Evolutionary conservation across 257 asterid genomes (phyloP), one percentile per base, ranked within the genome.

Genomic region (Plantago major): DNA sequence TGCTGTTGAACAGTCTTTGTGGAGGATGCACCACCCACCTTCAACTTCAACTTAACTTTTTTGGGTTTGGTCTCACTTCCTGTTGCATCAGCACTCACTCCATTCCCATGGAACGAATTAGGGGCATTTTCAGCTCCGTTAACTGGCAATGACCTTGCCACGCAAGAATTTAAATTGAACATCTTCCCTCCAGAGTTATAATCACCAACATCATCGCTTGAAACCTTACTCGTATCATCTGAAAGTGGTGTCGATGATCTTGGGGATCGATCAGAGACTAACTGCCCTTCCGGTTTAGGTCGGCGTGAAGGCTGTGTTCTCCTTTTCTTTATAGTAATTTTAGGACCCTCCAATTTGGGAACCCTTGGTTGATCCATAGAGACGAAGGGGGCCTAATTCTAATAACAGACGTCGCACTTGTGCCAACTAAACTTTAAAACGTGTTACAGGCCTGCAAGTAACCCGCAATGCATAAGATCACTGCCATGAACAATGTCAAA

Each of bases 1-100:
- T 73, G 73, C 17, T 85, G 62, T 53, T 76, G 90, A 61, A 72
- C 73, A 62, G 67, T 66, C 78, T 79, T 93, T 19, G 70, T 42
- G 56, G 74, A 66, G 49, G 81, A 68, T 55, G 81, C 82, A 54
- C 99, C 97, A 64, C 96, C 95, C 69, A 93, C 94, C 81, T 85
- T 93, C 76, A 93, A 75, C 81, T 85, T 93, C 76, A 93, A 75
- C 76, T 81, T 89, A 72, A 87, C 85, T 50, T 79, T 89, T 70
- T 83, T 85, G n/a, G 70, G 72, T 70, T 73, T 93, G 67, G 58
- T 85, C 63, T 89, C 96, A 64, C 65, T 83, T 55, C 80, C 95
- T 46, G 72, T 58, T 57, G 82, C 75, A 67, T 78, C 83, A 42
- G 47, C 72, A 69, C 33, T 19, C 19, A 17, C 46, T 53, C 85